Evolutionary conservation across 228 moss, liverwort and hornwort genomes (phyloP).

Genomic region (Sphagnum fallax): DNA sequence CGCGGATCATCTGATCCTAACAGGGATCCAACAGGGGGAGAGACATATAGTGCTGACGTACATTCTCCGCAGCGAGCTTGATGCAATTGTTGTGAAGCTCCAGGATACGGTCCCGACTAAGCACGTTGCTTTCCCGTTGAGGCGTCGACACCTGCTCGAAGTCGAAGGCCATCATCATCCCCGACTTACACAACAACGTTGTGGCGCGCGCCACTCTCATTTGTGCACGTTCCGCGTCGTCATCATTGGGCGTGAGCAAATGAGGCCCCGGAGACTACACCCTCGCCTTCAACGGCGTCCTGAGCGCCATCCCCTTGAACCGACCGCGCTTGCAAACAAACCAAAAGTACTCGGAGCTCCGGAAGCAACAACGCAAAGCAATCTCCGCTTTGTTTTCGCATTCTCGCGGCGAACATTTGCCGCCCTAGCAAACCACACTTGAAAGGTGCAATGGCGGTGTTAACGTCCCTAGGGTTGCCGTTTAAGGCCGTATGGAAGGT

Average conservation of each 20-base stretch:
- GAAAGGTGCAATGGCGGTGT: too few relatives aligned
- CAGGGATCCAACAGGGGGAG: too few relatives aligned
- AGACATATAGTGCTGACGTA: constrained; percentile 8
- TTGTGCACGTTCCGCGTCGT: constrained; percentile 78
- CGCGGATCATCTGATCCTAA: too few relatives aligned
- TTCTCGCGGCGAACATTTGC: too few relatives aligned
- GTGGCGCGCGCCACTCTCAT: constrained; percentile 65
- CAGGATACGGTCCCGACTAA: constrained; percentile 61
- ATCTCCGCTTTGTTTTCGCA: too few relatives aligned
- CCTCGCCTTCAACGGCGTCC: constrained; percentile 51
- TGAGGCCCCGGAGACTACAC: constrained; percentile 52
- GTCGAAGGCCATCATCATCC: constrained; percentile 15
- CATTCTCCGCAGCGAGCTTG: constrained; percentile 95
- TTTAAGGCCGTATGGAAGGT: too few relatives aligned
- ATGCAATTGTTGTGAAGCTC: constrained; percentile 77
- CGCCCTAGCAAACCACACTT: too few relatives aligned
- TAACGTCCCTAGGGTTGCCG: too few relatives aligned
- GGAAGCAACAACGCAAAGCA: too few relatives aligned
- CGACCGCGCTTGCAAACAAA: too few relatives aligned
- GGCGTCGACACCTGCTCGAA: not conserved
- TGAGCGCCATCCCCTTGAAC: constrained; percentile 13
- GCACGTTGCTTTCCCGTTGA: constrained; percentile 44
- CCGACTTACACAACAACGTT: constrained; percentile 56
- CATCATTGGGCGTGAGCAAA: constrained; percentile 78
- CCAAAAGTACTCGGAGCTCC: too few relatives aligned